Conservation (phyloP, 129 eudicot species). For the Tagetes patula region DNA sequence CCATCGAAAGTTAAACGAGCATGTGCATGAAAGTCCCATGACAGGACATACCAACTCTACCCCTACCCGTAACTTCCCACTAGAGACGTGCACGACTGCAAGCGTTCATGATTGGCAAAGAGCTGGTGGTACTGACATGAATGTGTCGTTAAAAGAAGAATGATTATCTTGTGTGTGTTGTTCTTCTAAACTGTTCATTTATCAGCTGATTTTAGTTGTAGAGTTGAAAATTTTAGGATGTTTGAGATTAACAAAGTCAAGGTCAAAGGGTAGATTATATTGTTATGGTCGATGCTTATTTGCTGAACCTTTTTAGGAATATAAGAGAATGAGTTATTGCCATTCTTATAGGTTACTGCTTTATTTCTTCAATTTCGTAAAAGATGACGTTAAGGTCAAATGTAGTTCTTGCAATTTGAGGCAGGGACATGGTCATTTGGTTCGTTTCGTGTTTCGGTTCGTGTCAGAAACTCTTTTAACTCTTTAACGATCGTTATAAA, state of each 20-base stretch:
- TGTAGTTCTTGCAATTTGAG: neutral
- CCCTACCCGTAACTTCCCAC: constrained; percentile 32
- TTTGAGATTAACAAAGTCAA: constrained; percentile 17
- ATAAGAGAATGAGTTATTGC: constrained; percentile 14
- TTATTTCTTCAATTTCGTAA: neutral
- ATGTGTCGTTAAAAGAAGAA: constrained; percentile 51
- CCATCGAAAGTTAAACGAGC: constrained; percentile 31
- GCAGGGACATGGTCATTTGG: neutral
- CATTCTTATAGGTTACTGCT: neutral
- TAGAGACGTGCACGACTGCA: constrained; percentile 40
- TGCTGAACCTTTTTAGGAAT: constrained; percentile 27
- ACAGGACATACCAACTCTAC: constrained; percentile 28
- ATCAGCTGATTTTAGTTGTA: constrained; percentile 26
- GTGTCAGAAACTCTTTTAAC: too few relatives aligned
- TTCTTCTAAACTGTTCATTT: constrained; percentile 14
- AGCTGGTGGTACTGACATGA: constrained; percentile 59
- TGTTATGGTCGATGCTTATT: constrained; percentile 8
- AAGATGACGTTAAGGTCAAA: neutral
- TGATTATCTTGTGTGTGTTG: neutral
- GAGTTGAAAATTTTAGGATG: constrained; percentile 23
- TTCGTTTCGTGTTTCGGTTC: too few relatives aligned
- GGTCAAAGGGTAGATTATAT: constrained; percentile 21
- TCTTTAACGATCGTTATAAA: too few relatives aligned
- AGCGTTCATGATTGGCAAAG: constrained; percentile 45
- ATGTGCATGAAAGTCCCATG: constrained; percentile 26